Evolutionary conservation across 2,329 filamentous ascomycete species (phyloP).

Genomic region (Orbilia ellipsospora): DNA sequence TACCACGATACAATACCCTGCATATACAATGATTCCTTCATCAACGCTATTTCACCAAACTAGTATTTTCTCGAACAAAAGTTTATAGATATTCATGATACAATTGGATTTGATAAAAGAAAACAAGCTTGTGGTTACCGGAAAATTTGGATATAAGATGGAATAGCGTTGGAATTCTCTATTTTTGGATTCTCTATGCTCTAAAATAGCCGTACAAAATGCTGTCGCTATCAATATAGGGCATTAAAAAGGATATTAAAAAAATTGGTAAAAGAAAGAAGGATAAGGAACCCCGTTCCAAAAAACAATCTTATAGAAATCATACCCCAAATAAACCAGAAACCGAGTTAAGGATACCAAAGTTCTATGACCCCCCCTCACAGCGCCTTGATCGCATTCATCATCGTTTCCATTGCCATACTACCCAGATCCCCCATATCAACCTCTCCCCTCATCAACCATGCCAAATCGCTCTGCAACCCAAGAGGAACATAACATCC

Average conservation of each 20-base stretch:
- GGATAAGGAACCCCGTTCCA: conserved; percentile 22
- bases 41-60: background rate
- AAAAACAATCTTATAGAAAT: conserved; percentile 6
- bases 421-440: conserved; percentile 63
- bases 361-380: conserved; percentile 59
- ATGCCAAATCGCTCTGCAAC: conserved; percentile 85
- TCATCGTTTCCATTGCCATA: conserved; percentile 70
- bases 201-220: conserved; percentile 41
- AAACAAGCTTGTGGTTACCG: background rate
- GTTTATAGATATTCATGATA: background rate
- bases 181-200: conserved; percentile 34
- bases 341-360: background rate
- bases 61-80: background rate
- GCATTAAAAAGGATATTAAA: conserved; percentile 32
- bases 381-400: conserved; percentile 71
- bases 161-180: background rate
- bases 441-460: conserved; percentile 71
- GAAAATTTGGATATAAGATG: background rate
- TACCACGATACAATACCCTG: background rate
- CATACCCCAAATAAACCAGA: conserved; percentile 4
- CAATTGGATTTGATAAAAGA: background rate
- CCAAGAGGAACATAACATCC: conserved; percentile 86
- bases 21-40: too few species aligned
- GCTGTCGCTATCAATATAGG: conserved; percentile 33
- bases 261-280: conserved; percentile 22